Conservation (phyloP, 768 basidiomycete genomes). For the Crassisporium funariophilum region DNA sequence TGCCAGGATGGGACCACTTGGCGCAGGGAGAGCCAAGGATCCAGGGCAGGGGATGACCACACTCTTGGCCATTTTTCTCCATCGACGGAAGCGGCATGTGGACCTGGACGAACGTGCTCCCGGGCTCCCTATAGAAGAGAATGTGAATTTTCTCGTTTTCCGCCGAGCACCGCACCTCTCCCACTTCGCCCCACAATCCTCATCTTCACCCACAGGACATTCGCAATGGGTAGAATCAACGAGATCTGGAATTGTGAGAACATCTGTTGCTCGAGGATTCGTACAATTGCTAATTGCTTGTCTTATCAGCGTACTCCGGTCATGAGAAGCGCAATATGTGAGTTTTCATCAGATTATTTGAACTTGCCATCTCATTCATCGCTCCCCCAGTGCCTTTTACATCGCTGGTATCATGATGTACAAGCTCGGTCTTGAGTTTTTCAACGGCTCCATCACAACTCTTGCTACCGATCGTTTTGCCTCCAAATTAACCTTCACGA, state of each 20-base stretch:
- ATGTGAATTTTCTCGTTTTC: no score
- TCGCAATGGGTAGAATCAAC: constrained; percentile 14
- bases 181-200: neutral
- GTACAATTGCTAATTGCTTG: neutral
- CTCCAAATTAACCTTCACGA: constrained; percentile 26
- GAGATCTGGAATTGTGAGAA: constrained; percentile 26
- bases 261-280: neutral
- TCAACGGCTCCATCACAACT: constrained; percentile 36
- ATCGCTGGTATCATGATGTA: constrained; percentile 35
- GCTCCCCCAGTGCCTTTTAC: constrained; percentile 23
- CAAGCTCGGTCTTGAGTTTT: constrained; percentile 36
- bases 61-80: no score
- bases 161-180: no score
- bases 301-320: constrained; percentile 23
- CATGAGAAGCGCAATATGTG: constrained; percentile 34
- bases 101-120: no score
- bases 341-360: neutral
- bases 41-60: no score
- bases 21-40: no score
- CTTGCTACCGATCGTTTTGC: constrained; percentile 35
- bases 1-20: no score
- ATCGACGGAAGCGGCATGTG: no score
- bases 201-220: neutral
- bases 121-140: no score
- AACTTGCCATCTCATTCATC: neutral